Evolutionary conservation across 2,329 filamentous ascomycete species (phyloP).

Genomic region (Paraconiothyrium sp.): DNA sequence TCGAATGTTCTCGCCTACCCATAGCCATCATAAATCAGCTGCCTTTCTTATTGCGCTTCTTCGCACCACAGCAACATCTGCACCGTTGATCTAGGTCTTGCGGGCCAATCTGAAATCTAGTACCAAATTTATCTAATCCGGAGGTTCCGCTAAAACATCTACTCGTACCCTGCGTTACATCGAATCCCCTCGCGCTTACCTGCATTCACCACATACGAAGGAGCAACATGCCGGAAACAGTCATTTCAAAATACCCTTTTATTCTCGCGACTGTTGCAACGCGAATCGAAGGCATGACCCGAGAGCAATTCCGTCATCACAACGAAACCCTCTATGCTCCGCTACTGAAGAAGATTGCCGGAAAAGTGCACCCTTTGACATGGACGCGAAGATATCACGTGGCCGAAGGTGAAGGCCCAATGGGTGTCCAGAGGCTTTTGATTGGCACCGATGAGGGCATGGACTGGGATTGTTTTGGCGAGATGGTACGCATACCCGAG

Average conservation of each 20-base stretch:
- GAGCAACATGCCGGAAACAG: slow-evolving; percentile 21
- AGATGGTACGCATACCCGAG: slow-evolving; percentile 19
- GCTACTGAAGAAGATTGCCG: slow-evolving; percentile 23
- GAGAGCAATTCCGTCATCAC: slow-evolving; percentile 26
- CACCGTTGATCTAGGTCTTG: background rate
- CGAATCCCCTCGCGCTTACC: background rate
- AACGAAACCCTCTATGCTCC: slow-evolving; percentile 26
- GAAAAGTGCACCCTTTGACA: slow-evolving; percentile 28
- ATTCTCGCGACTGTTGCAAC: slow-evolving; percentile 25
- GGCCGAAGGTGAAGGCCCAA: slow-evolving; percentile 24
- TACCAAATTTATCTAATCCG: background rate
- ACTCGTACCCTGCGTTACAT: background rate
- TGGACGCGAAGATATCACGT: slow-evolving; percentile 30
- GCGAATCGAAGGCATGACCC: slow-evolving; percentile 26
- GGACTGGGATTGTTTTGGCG: slow-evolving; percentile 32
- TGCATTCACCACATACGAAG: background rate
- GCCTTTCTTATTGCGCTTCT: slow-evolving; percentile 3
- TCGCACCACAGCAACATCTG: background rate
- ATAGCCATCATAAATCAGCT: background rate
- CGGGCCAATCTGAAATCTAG: background rate
- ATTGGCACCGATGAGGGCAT: slow-evolving; percentile 24
- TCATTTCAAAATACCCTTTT: slow-evolving; percentile 26
- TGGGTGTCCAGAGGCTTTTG: slow-evolving; percentile 21
- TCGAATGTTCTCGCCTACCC: background rate
- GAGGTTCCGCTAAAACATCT: background rate